A percentile compares a stretch with the other conserved stretches of the same genome.
Evolutionary conservation across 2,329 filamentous ascomycete species (phyloP).

Genomic region (Clarireedia monteithiana): DNA sequence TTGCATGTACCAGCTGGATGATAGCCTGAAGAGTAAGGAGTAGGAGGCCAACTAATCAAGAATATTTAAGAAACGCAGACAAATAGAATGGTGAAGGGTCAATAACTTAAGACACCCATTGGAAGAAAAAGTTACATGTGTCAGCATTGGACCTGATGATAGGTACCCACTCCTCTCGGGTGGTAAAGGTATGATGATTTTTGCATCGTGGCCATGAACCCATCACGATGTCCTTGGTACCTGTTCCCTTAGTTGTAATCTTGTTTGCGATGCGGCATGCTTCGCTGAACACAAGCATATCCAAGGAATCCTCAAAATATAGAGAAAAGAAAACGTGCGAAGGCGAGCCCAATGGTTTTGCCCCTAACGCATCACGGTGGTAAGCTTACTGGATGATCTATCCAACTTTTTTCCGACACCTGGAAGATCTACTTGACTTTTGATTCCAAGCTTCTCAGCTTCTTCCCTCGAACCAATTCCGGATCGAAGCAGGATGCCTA

Average conservation of each 20-base stretch:
- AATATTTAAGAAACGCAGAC: background rate
- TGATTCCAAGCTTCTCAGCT: slow-evolving; percentile 37
- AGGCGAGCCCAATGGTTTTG: background rate
- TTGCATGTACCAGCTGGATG: background rate
- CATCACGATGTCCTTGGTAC: background rate
- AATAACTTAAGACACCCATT: background rate
- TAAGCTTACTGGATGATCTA: slow-evolving; percentile 30
- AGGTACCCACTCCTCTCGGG: background rate
- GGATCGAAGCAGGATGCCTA: slow-evolving; percentile 43
- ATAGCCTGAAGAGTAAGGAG: background rate
- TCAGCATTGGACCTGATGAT: background rate
- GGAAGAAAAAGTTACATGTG: background rate
- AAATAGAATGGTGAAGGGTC: background rate
- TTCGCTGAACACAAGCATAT: background rate
- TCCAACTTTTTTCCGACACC: slow-evolving; percentile 44
- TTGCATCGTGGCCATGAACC: background rate
- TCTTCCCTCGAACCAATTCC: slow-evolving; percentile 40
- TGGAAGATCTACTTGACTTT: slow-evolving; percentile 35
- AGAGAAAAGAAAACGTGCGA: background rate
- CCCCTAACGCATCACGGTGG: no score
- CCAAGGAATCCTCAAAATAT: background rate
- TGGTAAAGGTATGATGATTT: background rate
- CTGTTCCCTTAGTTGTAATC: background rate
- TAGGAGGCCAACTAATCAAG: background rate
- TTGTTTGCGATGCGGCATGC: background rate